Conservation (phyloP, 345 rosid genomes). For the Eucalyptus sideroxylon region DNA sequence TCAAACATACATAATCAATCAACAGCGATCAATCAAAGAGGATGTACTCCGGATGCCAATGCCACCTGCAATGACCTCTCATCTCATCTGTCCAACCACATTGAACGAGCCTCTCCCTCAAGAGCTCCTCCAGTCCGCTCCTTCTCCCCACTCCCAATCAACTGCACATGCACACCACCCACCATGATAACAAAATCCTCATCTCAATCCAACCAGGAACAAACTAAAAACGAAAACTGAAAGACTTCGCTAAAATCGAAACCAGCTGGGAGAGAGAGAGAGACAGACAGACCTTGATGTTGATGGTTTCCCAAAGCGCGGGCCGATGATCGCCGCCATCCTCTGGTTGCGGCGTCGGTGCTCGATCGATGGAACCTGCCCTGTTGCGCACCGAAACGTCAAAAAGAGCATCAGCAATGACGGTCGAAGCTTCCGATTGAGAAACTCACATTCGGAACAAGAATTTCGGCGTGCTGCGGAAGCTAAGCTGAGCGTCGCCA, state of each 20-base stretch:
- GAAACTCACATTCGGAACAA: not conserved
- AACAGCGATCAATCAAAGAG: not conserved
- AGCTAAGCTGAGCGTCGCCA: not conserved
- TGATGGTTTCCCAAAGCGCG: conserved; percentile 13
- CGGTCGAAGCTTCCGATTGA: not conserved
- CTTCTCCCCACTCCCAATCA: conserved; percentile 32
- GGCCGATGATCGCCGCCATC: conserved; percentile 6
- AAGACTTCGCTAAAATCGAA: not conserved
- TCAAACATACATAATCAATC: not conserved
- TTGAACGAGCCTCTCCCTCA: conserved; percentile 27
- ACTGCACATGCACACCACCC: not conserved
- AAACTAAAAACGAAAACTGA: not conserved
- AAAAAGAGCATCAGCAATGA: not conserved
- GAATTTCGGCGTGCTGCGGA: not conserved
- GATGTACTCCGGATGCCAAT: not conserved
- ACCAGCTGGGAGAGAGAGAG: not conserved
- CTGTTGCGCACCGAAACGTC: not conserved
- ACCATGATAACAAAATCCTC: not conserved
- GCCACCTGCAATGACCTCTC: conserved; percentile 30
- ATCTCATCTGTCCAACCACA: conserved; percentile 40
- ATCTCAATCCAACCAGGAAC: not conserved
- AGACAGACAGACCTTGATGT: conserved; percentile 2
- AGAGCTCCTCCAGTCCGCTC: conserved; percentile 27
- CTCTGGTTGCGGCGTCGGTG: conserved; percentile 22
- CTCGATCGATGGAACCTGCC: conserved; percentile 23